Evolutionary conservation across 2,329 filamentous ascomycete species (phyloP).

Genomic region (Colletotrichum tropicicola): DNA sequence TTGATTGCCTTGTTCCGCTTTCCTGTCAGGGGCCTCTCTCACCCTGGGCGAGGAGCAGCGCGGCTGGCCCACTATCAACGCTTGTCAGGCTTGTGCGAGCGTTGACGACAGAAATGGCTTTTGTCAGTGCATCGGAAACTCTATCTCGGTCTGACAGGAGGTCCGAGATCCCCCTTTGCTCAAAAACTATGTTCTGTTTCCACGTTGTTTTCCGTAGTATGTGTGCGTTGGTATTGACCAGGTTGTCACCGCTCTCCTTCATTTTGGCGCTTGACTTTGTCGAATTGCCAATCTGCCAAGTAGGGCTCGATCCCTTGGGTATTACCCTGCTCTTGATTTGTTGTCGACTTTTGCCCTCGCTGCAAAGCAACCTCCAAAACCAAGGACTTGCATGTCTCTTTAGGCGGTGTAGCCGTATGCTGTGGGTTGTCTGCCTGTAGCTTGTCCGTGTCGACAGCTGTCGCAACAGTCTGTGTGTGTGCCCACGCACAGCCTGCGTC

Average conservation of each 20-base stretch:
- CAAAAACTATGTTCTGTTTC: not conserved
- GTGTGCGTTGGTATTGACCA: not conserved
- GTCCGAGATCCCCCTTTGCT: not conserved
- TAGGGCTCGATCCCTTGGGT: slow-evolving; percentile 11
- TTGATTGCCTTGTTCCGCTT: slow-evolving; percentile 23
- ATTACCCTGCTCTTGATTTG: slow-evolving; percentile 11
- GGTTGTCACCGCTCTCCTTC: slow-evolving; percentile 17
- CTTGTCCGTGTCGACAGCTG: slow-evolving; percentile 1
- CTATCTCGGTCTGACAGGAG: slow-evolving; percentile 26
- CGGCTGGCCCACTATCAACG: slow-evolving; percentile 7
- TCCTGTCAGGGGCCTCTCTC: slow-evolving; percentile 20
- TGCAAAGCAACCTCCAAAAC: slow-evolving; percentile 4
- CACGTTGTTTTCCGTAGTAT: not conserved
- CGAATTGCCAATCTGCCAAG: slow-evolving; percentile 22
- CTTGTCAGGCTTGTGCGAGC: slow-evolving; percentile 18
- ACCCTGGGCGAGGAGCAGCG: not conserved
- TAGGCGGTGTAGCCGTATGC: slow-evolving; percentile 21
- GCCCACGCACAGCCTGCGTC: slow-evolving; percentile 19
- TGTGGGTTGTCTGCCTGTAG: not conserved
- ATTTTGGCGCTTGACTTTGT: slow-evolving; percentile 22
- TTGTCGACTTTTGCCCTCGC: not conserved
- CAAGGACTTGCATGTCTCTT: slow-evolving; percentile 26
- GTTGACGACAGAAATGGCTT: slow-evolving; percentile 14
- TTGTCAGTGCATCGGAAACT: slow-evolving; percentile 28
- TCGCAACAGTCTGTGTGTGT: slow-evolving; percentile 18